Evolutionary conservation across 345 rosid genomes (phyloP), one percentile per base, ranked within the genome.

Genomic region (Eucalyptus pauciflora): DNA sequence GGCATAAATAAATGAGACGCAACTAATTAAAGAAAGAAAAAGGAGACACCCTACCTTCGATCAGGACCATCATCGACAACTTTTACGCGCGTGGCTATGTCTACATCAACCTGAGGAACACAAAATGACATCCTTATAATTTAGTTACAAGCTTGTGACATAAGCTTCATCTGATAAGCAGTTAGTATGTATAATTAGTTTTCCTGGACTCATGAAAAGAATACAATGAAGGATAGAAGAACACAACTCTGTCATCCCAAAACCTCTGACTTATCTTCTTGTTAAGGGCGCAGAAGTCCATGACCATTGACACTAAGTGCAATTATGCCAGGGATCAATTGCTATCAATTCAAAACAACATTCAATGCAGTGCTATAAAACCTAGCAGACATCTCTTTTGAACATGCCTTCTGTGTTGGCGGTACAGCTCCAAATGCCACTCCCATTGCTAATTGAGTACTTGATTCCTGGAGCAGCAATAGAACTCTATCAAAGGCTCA

Each of bases 371-470:
- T 50, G 86, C 69, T 15, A 86, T 20, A 1, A 83, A 56, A 52
- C 86, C 79, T 81, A 76, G 87, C 86, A 88, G 88, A 83, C 33
- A 88, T 60, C n/a, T 50, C 81, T 29, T 79, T 56, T 37, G 89
- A 58, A 90, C 88, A 83, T 48, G 94, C 99, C 99, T 88, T 90
- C 89, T 94, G 88, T 88, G 93, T 89, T 50, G 99, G 99, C 43
- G 98, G 98, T 88, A 92, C 94, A 87, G 94, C 94, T 87, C 99
- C 99, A 58, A 98, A 98, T 90, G 99, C 99, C 85, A 88, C 94
- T 88, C 99, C 99, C 98, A 98, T 93, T 79, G 99, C 99, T 88
- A 98, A 92, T 91, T 97, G 98, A 46, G 99, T 93, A 91, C 99
- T 97, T 89, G 99, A 97, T 93, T 98, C 99, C 99, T 98, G 93